Percentiles rank a stretch among this genome's conserved stretches.
Conservation (phyloP, 495 filamentous ascomycete genomes). For the Amniculicola lignicola region DNA sequence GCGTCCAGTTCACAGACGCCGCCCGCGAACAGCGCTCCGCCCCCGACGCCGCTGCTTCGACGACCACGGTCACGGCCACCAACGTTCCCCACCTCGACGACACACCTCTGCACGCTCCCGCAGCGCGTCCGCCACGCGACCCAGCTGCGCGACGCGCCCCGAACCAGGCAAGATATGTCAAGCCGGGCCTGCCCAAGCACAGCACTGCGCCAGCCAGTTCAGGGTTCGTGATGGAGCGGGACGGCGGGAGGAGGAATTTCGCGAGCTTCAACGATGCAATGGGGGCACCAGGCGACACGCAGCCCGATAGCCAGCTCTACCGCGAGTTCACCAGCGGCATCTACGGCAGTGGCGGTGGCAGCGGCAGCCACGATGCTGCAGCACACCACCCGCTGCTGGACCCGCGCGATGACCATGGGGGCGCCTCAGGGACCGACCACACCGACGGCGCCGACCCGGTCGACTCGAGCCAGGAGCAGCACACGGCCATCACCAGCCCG, state of each 20-base stretch:
- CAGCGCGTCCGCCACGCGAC: not conserved
- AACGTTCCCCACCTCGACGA: too few species aligned
- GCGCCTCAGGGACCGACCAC: constrained; percentile 10
- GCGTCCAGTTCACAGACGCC: constrained; percentile 18
- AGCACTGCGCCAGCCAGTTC: constrained; percentile 16
- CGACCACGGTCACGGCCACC: too few species aligned
- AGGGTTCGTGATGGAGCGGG: constrained; percentile 12
- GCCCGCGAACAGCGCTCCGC: not conserved
- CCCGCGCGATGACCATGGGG: constrained; percentile 1
- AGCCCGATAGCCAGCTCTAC: constrained; percentile 43
- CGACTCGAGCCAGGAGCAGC: constrained; percentile 14
- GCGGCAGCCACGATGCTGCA: not conserved
- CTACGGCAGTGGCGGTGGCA: not conserved
- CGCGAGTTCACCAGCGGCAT: constrained; percentile 34
- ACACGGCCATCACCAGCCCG: constrained; percentile 18
- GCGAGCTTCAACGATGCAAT: constrained; percentile 13
- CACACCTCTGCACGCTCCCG: not conserved
- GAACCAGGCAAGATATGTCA: constrained; percentile 7
- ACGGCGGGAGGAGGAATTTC: constrained; percentile 6
- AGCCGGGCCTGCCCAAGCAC: constrained; percentile 17
- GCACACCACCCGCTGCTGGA: too few species aligned
- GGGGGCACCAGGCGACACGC: constrained; percentile 39
- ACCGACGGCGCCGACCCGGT: constrained; percentile 12
- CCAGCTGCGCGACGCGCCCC: constrained; percentile 18
- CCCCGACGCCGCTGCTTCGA: not conserved